phyloP scores from a whole-genome alignment of 2,329 filamentous ascomycete genomes.

The Colletotrichum graminicola region DNA sequence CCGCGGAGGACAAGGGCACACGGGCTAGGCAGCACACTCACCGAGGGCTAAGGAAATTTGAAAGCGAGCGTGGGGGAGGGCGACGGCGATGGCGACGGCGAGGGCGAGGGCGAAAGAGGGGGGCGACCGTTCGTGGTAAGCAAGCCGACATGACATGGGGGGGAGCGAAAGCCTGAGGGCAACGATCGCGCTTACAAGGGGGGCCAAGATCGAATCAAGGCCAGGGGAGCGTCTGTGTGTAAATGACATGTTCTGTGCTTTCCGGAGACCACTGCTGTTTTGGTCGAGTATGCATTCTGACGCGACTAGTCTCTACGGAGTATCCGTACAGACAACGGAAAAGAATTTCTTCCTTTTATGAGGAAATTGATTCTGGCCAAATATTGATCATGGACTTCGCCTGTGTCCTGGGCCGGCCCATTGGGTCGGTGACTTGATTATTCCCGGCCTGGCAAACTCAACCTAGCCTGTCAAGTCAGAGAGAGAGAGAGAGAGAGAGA shows the following conservation, averaged over 20 bases:
- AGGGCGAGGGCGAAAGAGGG: conserved; percentile 4
- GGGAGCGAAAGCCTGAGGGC: conserved; percentile 16
- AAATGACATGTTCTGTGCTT: conserved; percentile 31
- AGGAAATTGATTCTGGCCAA: conserved; percentile 5
- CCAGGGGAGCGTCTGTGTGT: conserved; percentile 29
- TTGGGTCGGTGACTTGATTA: too few relatives aligned
- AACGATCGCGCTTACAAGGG: conserved; percentile 34
- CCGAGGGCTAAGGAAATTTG: not conserved
- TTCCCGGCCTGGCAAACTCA: too few relatives aligned
- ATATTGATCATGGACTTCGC: not conserved
- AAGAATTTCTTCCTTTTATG: not conserved
- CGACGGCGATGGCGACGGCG: conserved; percentile 12
- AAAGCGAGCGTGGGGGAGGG: conserved; percentile 27
- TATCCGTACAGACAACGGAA: not conserved
- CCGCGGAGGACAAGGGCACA: conserved; percentile 10
- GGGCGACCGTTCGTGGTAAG: conserved; percentile 16
- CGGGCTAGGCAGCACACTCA: conserved; percentile 1
- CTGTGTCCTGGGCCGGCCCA: too few relatives aligned
- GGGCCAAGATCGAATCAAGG: conserved; percentile 30
- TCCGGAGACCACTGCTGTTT: conserved; percentile 26
- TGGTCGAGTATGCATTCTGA: conserved; percentile 20
- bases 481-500: too few relatives aligned
- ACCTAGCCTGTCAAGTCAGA: conserved; percentile 12
- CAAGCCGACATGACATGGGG: not conserved
- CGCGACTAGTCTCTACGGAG: conserved; percentile 9